A percentile compares a stretch with the other conserved stretches of the same genome.
phyloP scores from a whole-genome alignment of 2,329 filamentous ascomycete genomes.

The Diplodia corticola region DNA sequence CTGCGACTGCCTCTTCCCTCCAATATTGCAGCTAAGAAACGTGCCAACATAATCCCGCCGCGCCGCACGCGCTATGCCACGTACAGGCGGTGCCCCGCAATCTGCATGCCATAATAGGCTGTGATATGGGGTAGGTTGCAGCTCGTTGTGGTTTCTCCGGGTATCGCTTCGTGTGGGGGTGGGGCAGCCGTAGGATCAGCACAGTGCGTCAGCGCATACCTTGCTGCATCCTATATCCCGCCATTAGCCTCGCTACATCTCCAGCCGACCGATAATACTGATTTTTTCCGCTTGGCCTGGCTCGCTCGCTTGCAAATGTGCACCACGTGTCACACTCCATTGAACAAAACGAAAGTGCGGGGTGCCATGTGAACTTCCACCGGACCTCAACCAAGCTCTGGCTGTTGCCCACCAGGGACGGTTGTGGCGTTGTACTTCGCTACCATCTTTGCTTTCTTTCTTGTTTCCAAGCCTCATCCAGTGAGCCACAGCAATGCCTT shows the following conservation, averaged over 20 bases:
- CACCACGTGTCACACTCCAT: background rate
- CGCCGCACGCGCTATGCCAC: background rate
- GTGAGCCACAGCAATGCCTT: background rate
- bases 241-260: background rate
- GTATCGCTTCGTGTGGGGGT: constrained; percentile 3
- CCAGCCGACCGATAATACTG: background rate
- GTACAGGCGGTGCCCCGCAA: background rate
- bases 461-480: background rate
- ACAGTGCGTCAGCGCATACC: background rate
- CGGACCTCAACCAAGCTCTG: background rate
- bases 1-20: background rate
- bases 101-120: background rate
- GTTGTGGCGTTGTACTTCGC: background rate
- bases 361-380: background rate
- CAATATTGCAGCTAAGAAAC: background rate
- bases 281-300: background rate
- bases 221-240: background rate
- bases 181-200: constrained; percentile 4
- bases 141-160: background rate
- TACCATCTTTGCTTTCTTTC: background rate
- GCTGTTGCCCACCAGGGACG: background rate
- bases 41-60: background rate
- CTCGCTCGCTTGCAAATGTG: background rate
- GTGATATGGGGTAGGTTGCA: constrained; percentile 7
- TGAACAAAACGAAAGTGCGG: background rate